Conservation (phyloP, 164 flowering plant genomes). For the Warburgia ugandensis region DNA sequence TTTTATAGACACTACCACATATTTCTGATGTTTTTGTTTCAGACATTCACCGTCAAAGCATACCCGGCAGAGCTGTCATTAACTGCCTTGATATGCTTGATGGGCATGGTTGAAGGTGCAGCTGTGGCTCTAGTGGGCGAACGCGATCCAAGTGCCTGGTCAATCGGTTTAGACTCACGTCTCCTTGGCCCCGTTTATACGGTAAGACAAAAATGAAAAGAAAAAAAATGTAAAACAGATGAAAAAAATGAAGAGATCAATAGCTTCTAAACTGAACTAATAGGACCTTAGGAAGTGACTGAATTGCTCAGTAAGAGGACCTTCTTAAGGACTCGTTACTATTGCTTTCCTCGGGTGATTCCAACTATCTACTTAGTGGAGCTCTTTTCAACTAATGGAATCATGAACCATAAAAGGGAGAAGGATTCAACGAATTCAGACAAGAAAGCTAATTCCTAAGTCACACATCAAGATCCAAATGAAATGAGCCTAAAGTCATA, state of each 20-base stretch:
- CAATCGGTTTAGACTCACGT: conserved; percentile 67
- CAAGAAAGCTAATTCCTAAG: too few species aligned
- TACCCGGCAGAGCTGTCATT: conserved; percentile 88
- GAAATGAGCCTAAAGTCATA: too few species aligned
- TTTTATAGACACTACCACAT: too few species aligned
- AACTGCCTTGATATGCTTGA: conserved; percentile 53
- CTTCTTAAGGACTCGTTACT: neutral
- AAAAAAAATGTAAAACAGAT: too few species aligned
- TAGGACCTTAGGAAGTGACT: neutral
- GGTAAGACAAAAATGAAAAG: conserved; percentile 37
- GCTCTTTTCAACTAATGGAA: neutral
- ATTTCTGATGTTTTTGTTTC: too few species aligned
- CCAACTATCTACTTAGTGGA: neutral
- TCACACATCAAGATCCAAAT: too few species aligned
- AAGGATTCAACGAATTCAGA: neutral
- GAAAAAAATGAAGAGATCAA: too few species aligned
- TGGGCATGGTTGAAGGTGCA: conserved; percentile 58
- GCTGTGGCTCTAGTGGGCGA: conserved; percentile 57
- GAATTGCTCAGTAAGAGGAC: neutral
- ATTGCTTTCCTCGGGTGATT: neutral
- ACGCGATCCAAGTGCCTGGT: conserved; percentile 57
- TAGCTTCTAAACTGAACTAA: neutral
- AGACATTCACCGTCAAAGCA: conserved; percentile 61
- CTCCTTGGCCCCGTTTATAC: conserved; percentile 74
- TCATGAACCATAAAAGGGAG: neutral